phyloP scores from a whole-genome alignment of 345 rosid genomes.

The Camelina laxa region DNA sequence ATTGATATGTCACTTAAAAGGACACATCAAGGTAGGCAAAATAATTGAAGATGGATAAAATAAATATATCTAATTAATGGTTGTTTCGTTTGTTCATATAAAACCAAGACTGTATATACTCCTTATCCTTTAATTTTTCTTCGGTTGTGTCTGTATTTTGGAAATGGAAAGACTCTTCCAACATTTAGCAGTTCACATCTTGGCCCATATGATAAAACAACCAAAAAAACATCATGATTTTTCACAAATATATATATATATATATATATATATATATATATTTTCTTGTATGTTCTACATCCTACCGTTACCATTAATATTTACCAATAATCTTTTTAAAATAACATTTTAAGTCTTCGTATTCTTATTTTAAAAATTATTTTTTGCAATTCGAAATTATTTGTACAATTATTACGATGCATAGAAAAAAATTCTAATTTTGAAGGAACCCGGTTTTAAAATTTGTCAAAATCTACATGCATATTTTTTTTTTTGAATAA shows the following conservation, averaged over 20 bases:
- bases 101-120: constrained; percentile 14
- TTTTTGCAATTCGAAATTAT: not conserved
- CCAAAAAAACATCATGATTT: not conserved
- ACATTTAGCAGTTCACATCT: constrained; percentile 29
- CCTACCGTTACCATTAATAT: too few relatives aligned
- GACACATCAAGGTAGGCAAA: constrained; percentile 26
- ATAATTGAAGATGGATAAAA: constrained; percentile 37
- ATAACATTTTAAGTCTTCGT: too few relatives aligned
- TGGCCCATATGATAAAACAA: constrained; percentile 32
- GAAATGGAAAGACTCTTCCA: constrained; percentile 25
- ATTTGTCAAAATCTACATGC: not conserved
- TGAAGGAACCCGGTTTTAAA: too few relatives aligned
- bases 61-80: constrained; percentile 12
- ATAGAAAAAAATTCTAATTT: too few relatives aligned
- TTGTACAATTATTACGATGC: not conserved
- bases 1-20: constrained; percentile 33
- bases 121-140: constrained; percentile 31
- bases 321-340: too few relatives aligned
- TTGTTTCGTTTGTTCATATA: constrained; percentile 31
- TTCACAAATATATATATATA: not conserved
- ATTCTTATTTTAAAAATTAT: too few relatives aligned
- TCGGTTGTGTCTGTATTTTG: constrained; percentile 27
- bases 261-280: too few relatives aligned
- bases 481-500: too few relatives aligned
- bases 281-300: too few relatives aligned